Percentiles rank a stretch among this genome's conserved stretches.
phyloP scores from a whole-genome alignment of 352 stramenopile species.

The Globisporangium uncinulatum region DNA sequence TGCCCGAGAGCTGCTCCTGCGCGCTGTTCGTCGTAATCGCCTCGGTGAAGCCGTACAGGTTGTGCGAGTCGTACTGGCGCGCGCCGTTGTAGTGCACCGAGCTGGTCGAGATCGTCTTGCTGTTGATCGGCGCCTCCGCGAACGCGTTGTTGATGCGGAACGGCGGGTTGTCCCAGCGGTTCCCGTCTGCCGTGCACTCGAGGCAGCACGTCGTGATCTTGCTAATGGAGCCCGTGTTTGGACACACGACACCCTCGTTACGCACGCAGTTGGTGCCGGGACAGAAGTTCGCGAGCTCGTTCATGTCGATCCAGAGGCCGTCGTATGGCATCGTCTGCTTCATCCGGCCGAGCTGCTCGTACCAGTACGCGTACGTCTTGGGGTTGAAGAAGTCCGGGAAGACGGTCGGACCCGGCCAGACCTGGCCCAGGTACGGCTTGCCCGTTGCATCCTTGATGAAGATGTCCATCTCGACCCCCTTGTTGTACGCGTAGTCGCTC shows the following conservation, averaged over 20 bases:
- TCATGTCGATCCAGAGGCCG: constrained; percentile 88
- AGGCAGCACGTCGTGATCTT: constrained; percentile 46
- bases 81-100: constrained; percentile 43
- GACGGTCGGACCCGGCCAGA: constrained; percentile 75
- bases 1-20: constrained; percentile 42
- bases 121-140: constrained; percentile 29
- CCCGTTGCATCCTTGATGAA: constrained; percentile 64
- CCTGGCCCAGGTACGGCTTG: constrained; percentile 63
- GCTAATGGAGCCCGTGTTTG: constrained; percentile 23
- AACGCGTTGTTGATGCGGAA: constrained; percentile 57
- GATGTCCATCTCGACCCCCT: constrained; percentile 52
- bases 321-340: constrained; percentile 52
- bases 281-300: constrained; percentile 81
- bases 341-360: constrained; percentile 48
- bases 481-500: constrained; percentile 44
- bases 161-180: constrained; percentile 48
- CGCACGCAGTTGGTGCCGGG: constrained; percentile 33
- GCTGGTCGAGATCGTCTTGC: constrained; percentile 62
- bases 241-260: constrained; percentile 26
- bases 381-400: constrained; percentile 85
- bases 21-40: constrained; percentile 52
- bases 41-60: constrained; percentile 76
- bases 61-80: constrained; percentile 77
- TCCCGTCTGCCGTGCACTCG: constrained; percentile 28
- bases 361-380: constrained; percentile 55